Evolutionary conservation across 208 protist genomes (phyloP), one percentile per base, ranked within the genome.

Genomic region (Tritrichomonas foetus): DNA sequence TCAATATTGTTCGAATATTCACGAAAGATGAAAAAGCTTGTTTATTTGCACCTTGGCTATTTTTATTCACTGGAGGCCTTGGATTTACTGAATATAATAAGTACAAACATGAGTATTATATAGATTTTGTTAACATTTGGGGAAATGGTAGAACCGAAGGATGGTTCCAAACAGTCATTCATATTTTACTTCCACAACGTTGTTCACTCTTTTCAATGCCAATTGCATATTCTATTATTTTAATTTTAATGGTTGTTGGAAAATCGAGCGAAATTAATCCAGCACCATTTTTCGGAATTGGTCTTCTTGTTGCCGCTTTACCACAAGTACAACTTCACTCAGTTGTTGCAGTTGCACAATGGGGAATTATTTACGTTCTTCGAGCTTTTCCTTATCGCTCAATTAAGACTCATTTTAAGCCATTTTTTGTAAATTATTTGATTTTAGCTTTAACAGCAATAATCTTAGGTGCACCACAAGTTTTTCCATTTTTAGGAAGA

Each of bases 91-190:
- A 57, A 57, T 57, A 27, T 44, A 53, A 89, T 39, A 69, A 69
- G 64, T 69, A 69, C 25, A 69, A n/a, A 69, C 3, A 69, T n/a
- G 25, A 11, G n/a, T 69, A 33, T n/a, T 33, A 69, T 69, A 53
- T 89, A 39, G 78, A 89, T 89, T 89, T 61, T 57, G 78, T 89
- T 8, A 41, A 89, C 47, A n/a, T 57, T 39, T 89, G 78, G 78
- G 47, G 47, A 9, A 53, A 53, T 13, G 47, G 44, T 20, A 49
- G 30, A 57, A 36, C 33, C 20, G 78, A 57, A n/a, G 33, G 20
- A 11, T 89, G 78, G 78, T 89, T 89, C 47, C 78, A 89, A 36
- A 89, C 78, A 2, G 27, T 89, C 20, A 36, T 89, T 20, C 78
- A 89, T 27, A 89, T 89, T 39, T 36, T 89, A 16, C 57, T 89